These are phyloP conservation scores for Penicillium cinerascens DNA, from an alignment of 495 filamentous ascomycete genomes.

Conservation along the genomic window DNA sequence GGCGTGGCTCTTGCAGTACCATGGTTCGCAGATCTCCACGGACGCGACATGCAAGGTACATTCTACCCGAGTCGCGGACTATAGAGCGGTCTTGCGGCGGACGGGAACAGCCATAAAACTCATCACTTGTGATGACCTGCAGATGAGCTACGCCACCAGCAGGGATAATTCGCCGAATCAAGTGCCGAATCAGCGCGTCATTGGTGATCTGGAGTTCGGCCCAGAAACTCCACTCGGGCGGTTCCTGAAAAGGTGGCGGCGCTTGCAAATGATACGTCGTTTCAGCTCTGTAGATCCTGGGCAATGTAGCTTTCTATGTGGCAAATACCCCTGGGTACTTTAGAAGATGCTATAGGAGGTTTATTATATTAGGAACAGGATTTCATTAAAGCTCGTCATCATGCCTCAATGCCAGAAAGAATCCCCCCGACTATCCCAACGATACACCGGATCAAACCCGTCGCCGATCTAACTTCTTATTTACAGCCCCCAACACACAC, in stretches of 20 bases:
- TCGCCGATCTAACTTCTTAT: constrained; percentile 39
- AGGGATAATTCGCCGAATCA: neutral
- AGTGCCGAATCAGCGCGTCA: neutral
- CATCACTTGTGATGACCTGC: neutral
- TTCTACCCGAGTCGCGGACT: neutral
- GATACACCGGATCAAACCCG: constrained; percentile 5
- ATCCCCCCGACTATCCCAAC: no score
- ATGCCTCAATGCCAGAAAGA: no score
- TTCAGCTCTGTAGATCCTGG: neutral
- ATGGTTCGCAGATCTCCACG: constrained; percentile 13
- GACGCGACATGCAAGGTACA: constrained; percentile 14
- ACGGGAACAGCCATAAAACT: neutral
- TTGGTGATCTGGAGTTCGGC: neutral
- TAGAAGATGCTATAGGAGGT: no score
- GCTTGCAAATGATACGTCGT: constrained; percentile 7
- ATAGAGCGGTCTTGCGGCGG: no score
- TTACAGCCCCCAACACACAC: constrained; percentile 72
- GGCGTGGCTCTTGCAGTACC: constrained; percentile 6
- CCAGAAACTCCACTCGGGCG: constrained; percentile 16
- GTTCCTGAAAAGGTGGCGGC: constrained; percentile 7
- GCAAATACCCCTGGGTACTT: neutral
- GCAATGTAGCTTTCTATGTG: neutral
- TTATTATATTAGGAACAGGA: no score
- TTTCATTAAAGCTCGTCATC: no score
- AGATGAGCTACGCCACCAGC: neutral